Evolutionary conservation across 441 rosid species (phyloP).

Genomic region (Flueggea neowawraea): DNA sequence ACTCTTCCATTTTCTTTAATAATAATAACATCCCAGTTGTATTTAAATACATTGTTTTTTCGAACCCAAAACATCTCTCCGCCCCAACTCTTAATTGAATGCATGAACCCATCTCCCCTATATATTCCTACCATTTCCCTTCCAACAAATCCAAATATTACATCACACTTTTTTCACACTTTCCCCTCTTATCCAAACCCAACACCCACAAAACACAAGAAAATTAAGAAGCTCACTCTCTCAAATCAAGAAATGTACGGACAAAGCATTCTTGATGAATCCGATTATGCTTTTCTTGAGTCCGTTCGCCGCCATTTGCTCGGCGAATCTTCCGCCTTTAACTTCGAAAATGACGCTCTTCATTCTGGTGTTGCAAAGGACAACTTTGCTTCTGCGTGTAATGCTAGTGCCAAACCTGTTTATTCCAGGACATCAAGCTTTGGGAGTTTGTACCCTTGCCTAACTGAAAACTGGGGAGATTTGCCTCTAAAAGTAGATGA

Average conservation of each 20-base stretch:
- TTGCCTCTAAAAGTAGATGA: slow-evolving; percentile 74
- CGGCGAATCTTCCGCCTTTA: slow-evolving; percentile 23
- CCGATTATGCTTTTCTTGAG: slow-evolving; percentile 43
- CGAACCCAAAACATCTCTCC: too few species aligned
- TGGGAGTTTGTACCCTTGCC: slow-evolving; percentile 53
- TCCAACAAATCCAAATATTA: too few species aligned
- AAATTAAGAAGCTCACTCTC: not conserved
- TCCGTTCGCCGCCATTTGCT: slow-evolving; percentile 42
- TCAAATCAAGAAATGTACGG: slow-evolving; percentile 29
- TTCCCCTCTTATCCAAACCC: not conserved
- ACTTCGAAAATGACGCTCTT: too few species aligned
- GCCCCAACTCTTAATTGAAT: too few species aligned
- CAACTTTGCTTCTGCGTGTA: not conserved
- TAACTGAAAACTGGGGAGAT: slow-evolving; percentile 81
- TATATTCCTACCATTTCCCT: too few species aligned
- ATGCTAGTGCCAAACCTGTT: slow-evolving; percentile 15
- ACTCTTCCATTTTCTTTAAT: too few species aligned
- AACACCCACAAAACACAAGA: too few species aligned
- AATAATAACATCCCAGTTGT: too few species aligned
- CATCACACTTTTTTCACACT: too few species aligned
- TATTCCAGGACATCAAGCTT: slow-evolving; percentile 54
- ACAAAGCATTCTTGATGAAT: slow-evolving; percentile 18
- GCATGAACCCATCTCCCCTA: too few species aligned
- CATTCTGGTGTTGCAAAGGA: too few species aligned
- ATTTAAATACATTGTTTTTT: too few species aligned